Conservation (phyloP, 441 rosid species). For the Populus hybrid region DNA sequence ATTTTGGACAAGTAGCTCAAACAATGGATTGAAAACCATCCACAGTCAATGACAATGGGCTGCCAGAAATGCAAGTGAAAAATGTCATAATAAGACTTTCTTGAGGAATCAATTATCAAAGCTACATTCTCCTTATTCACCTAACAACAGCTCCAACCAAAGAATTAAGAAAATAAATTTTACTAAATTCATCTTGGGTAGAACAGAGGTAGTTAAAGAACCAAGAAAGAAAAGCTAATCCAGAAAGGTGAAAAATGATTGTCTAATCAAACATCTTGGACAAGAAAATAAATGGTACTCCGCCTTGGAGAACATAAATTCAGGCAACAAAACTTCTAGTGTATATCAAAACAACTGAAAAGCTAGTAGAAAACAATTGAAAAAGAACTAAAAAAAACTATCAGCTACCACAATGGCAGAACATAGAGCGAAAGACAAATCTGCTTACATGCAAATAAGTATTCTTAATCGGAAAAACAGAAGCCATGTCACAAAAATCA, state of each 20-base stretch:
- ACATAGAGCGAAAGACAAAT: not conserved
- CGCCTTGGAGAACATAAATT: not conserved
- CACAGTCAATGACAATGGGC: not conserved
- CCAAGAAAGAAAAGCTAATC: not conserved
- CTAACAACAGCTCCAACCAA: not conserved
- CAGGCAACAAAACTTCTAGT: not conserved
- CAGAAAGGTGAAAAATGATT: not conserved
- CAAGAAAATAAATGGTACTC: not conserved
- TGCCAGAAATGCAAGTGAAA: not conserved
- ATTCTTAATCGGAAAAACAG: not conserved
- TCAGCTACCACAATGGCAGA: not conserved
- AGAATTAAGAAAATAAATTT: not conserved
- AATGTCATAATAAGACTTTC: not conserved
- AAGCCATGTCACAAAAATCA: not conserved
- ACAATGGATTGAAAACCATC: not conserved
- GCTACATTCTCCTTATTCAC: not conserved
- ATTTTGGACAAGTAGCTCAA: not conserved
- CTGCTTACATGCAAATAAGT: not conserved
- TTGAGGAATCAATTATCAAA: not conserved
- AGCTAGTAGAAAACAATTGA: not conserved
- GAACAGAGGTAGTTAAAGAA: not conserved
- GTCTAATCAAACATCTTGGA: not conserved
- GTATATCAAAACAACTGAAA: not conserved
- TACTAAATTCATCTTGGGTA: not conserved
- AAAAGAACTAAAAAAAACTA: not conserved